Base-by-base conservation (phyloP, 1,284 basidiomycete species). In the Phellopilus nigrolimitatus region DNA sequence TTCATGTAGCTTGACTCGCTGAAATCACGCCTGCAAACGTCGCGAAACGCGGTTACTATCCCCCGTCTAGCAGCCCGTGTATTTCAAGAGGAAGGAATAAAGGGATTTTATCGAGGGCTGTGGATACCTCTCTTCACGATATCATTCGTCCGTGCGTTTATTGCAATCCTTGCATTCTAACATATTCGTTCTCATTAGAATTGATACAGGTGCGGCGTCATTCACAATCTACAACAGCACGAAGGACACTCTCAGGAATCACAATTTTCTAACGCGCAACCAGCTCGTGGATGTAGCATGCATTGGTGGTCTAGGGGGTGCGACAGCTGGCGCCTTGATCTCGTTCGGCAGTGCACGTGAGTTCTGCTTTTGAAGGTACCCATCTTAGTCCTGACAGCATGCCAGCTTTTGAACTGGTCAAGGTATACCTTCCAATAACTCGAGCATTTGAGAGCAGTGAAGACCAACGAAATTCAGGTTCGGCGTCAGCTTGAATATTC, bases 41-140 rank as follows among this genome's bases (percentile, higher is more conserved):
- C 84, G 49, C 84, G 88, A 67, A 83, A 78, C 49, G 79, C 75
- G 51, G 78, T 91, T 54, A 81, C 85, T 1, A 82, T 94, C 53
- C 81, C 85, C 5, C 76, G 75, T 60, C 78, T 94, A 52, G 85
- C 86, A 28, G 70, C 72, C 13, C 69, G 81, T 52, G 90, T 94
- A 27, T 88, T 95, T 64, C 78, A 79, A 22, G 92, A 97, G 66
- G 95, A 98, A 72, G 95, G 95, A 5, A 65, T 98, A 30, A 78
- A 79, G 56, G 95, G 95, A 50, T 97, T 95, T 68, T 95, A 92
- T 68, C 79, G 93, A 51, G 92, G 92, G 52, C 66, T 90, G 49
- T 90, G 91, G 78, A 92, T 98, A 60, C 95, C 95, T 27, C 78
- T 98, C 49, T 80, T 95, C 68, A 97, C 95, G 5, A 98, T 99